Conservation (phyloP, 2,329 filamentous ascomycete species). For the Coniochaeta prunicola region DNA sequence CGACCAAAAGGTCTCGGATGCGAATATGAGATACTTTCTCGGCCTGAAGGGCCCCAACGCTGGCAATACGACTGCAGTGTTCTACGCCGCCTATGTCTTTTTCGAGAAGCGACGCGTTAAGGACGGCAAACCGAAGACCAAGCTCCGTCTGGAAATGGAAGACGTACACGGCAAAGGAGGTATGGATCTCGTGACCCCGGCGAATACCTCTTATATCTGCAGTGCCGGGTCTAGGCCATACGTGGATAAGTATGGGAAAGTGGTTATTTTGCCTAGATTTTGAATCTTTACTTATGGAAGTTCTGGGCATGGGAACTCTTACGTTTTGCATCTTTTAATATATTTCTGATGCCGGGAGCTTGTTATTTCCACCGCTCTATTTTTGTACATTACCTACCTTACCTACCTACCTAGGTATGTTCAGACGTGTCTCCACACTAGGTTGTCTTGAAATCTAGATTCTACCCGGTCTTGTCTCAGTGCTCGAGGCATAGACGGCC, state of each 20-base stretch:
- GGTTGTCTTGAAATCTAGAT: too few species aligned
- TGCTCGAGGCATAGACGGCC: too few species aligned
- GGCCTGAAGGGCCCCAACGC: slow-evolving; percentile 31
- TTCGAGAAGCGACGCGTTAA: slow-evolving; percentile 46
- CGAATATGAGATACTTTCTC: slow-evolving; percentile 35
- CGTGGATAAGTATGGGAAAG: neutral
- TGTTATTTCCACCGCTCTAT: too few species aligned
- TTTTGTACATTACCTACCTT: too few species aligned
- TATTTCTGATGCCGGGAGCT: too few species aligned
- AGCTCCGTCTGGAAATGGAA: slow-evolving; percentile 41
- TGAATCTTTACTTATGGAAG: too few species aligned
- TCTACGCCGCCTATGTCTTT: slow-evolving; percentile 42
- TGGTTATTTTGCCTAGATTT: too few species aligned
- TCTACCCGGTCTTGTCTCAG: too few species aligned
- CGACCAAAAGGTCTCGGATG: slow-evolving; percentile 22
- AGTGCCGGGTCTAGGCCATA: neutral
- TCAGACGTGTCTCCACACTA: too few species aligned
- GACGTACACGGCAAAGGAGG: slow-evolving; percentile 11
- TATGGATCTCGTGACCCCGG: neutral
- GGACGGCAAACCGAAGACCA: slow-evolving; percentile 38
- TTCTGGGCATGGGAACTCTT: too few species aligned
- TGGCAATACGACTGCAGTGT: slow-evolving; percentile 35
- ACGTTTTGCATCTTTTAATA: too few species aligned
- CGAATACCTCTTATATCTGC: neutral
- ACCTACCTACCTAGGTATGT: too few species aligned